Evolutionary conservation across 148 eudicot species (phyloP).

Genomic region (Rheum nobile): DNA sequence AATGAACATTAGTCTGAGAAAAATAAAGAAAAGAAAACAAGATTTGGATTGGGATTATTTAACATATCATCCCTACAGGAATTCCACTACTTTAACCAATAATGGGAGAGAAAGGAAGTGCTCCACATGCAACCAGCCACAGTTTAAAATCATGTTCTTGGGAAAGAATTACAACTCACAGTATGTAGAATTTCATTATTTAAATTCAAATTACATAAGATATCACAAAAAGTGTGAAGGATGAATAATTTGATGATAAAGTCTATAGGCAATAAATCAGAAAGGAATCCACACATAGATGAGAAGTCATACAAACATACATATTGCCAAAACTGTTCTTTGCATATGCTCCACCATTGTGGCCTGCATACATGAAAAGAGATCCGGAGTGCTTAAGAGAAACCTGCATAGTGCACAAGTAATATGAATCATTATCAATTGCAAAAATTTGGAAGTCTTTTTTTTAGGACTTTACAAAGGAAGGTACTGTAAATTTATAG

Average conservation of each 20-base stretch:
- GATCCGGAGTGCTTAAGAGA: conserved; percentile 98
- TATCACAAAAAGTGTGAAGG: background rate
- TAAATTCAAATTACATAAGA: background rate
- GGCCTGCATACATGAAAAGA: conserved; percentile 98
- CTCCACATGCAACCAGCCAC: background rate
- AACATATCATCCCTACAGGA: background rate
- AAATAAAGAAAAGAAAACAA: background rate
- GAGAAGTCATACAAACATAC: conserved; percentile 29
- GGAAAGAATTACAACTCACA: background rate
- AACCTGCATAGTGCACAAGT: conserved; percentile 58
- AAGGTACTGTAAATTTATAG: background rate
- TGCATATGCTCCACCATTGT: conserved; percentile 96
- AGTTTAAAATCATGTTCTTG: background rate
- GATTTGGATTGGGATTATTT: background rate
- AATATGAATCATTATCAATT: background rate
- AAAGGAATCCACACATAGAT: background rate
- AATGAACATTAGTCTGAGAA: background rate
- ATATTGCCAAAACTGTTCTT: conserved; percentile 94
- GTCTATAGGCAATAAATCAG: background rate
- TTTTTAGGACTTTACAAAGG: background rate
- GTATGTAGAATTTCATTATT: background rate
- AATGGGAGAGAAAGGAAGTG: background rate
- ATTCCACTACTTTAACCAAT: background rate
- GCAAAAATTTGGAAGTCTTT: background rate
- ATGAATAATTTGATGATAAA: background rate